Evolutionary conservation across 1,284 basidiomycete species (phyloP).

Genomic region (Ustilago vetiveriae): DNA sequence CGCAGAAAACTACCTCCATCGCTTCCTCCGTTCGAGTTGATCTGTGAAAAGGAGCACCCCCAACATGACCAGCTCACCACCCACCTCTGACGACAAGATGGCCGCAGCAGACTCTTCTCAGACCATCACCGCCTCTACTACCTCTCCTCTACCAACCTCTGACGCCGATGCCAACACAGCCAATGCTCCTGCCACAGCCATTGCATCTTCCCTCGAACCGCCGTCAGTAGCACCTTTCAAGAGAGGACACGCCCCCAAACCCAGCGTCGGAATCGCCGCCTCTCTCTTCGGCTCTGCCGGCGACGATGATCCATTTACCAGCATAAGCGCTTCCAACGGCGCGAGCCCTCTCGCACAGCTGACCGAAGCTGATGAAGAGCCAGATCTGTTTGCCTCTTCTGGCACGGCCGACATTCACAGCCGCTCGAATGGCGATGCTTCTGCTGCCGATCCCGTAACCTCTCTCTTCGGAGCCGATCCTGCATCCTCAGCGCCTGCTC

Average conservation of each 20-base stretch:
- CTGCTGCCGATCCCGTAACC: conserved; percentile 13
- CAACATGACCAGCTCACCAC: conserved; percentile 28
- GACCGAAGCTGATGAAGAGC: conserved; percentile 25
- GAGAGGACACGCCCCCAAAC: conserved; percentile 46
- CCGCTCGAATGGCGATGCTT: neutral
- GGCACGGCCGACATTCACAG: neutral
- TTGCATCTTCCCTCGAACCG: conserved; percentile 4
- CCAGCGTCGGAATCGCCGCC: conserved; percentile 57
- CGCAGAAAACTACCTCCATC: no score
- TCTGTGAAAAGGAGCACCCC: neutral
- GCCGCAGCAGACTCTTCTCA: neutral
- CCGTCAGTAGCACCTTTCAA: conserved; percentile 13
- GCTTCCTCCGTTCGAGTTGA: neutral
- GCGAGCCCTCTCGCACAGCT: conserved; percentile 20
- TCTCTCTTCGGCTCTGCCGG: conserved; percentile 54
- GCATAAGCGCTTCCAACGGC: conserved; percentile 28
- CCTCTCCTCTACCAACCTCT: neutral
- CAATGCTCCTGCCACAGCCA: no score
- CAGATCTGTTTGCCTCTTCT: conserved; percentile 29
- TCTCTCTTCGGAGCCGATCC: conserved; percentile 21
- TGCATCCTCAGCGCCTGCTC: conserved; percentile 1
- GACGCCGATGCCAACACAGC: conserved; percentile 5
- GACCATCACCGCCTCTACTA: neutral
- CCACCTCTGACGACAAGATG: conserved; percentile 6
- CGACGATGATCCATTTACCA: conserved; percentile 56